Percentiles rank a stretch among this genome's conserved stretches.
These are phyloP conservation scores for Talaromyces atroroseus DNA, from an alignment of 2,329 filamentous ascomycete species.

Conservation along the genomic window DNA sequence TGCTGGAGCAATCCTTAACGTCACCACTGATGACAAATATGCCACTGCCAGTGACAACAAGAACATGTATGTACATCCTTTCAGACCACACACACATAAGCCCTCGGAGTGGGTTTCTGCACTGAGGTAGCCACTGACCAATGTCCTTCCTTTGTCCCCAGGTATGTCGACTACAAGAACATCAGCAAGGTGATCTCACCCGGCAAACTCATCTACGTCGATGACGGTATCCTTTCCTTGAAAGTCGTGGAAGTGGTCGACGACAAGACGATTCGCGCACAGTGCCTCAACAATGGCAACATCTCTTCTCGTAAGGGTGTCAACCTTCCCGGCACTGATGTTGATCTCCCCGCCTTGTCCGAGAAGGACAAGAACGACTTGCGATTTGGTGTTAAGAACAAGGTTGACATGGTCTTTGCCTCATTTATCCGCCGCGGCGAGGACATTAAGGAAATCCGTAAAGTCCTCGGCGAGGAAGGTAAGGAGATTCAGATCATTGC, in stretches of 20 bases:
- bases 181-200: constrained; percentile 95
- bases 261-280: constrained; percentile 79
- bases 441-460: constrained; percentile 88
- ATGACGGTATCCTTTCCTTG: constrained; percentile 96
- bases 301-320: constrained; percentile 99
- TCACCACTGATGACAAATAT: constrained; percentile 95
- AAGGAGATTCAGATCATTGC: constrained; percentile 98
- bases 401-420: constrained; percentile 97
- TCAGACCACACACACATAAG: background rate
- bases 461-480: constrained; percentile 83
- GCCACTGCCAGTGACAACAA: constrained; percentile 75
- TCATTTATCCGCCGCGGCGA: constrained; percentile 94
- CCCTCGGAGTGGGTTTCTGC: background rate
- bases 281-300: constrained; percentile 93
- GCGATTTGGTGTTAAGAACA: constrained; percentile 94
- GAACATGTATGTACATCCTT: constrained; percentile 69
- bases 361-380: constrained; percentile 98
- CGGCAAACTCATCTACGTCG: constrained; percentile 94
- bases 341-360: constrained; percentile 92
- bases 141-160: constrained; percentile 32
- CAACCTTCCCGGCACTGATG: constrained; percentile 97
- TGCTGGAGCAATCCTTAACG: constrained; percentile 79
- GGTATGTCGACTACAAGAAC: constrained; percentile 99
- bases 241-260: constrained; percentile 84
- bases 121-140: background rate